Percentiles rank a stretch among this genome's conserved stretches.
Evolutionary conservation across 257 asterid species (phyloP).

Genomic region (Datura wrightii): DNA sequence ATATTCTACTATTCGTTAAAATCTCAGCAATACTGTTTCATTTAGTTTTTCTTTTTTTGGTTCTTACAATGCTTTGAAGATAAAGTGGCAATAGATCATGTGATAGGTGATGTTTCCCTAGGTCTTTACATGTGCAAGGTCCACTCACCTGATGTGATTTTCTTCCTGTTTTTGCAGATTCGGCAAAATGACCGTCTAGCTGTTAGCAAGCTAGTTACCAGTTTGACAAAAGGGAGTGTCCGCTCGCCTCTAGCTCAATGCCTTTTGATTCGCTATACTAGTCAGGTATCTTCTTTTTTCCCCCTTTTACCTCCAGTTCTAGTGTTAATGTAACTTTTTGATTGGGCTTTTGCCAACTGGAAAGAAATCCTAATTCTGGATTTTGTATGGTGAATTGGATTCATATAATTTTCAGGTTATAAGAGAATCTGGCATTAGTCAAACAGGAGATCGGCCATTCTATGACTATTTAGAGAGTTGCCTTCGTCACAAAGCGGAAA

Average conservation of each 20-base stretch:
- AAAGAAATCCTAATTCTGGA: not conserved
- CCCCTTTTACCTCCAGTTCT: not conserved
- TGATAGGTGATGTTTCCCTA: slow-evolving; percentile 33
- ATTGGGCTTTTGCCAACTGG: not conserved
- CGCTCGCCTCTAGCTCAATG: slow-evolving; percentile 97
- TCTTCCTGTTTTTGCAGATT: slow-evolving; percentile 58
- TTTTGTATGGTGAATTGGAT: slow-evolving; percentile 29
- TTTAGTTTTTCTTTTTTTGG: not conserved
- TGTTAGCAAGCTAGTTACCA: slow-evolving; percentile 90
- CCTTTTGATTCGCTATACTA: slow-evolving; percentile 90
- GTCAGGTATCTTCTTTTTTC: slow-evolving; percentile 60
- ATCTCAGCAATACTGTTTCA: not conserved
- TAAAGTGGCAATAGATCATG: slow-evolving; percentile 1
- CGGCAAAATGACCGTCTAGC: slow-evolving; percentile 95
- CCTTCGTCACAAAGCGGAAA: slow-evolving; percentile 95
- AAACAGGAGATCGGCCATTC: slow-evolving; percentile 87
- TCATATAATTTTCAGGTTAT: slow-evolving; percentile 64
- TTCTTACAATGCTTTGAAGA: slow-evolving; percentile 15
- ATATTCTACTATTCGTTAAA: not conserved
- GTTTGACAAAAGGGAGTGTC: slow-evolving; percentile 91
- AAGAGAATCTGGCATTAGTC: slow-evolving; percentile 74
- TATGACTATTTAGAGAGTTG: slow-evolving; percentile 94
- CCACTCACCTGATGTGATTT: not conserved
- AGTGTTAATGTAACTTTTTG: not conserved
- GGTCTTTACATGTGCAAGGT: slow-evolving; percentile 24